A percentile compares a stretch with the other conserved stretches of the same genome.
Conservation (phyloP, 441 rosid genomes). For the Syzygium syzygioides region DNA sequence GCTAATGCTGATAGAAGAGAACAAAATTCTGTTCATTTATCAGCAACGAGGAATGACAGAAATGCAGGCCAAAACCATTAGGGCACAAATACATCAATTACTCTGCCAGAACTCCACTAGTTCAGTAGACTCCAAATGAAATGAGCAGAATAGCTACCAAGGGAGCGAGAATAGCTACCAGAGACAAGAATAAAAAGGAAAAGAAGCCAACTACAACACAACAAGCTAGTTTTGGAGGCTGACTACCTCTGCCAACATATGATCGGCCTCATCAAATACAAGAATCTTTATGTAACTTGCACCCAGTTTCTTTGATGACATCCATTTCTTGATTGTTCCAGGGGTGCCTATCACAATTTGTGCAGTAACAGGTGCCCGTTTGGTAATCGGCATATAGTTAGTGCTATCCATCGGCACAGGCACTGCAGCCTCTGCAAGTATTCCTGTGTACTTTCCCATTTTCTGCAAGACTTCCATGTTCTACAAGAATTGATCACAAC, state of each 20-base stretch:
- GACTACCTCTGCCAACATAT: conserved; percentile 85
- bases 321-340: conserved; percentile 82
- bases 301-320: conserved; percentile 52
- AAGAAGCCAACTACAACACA: neutral
- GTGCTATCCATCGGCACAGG: conserved; percentile 67
- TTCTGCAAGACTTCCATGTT: conserved; percentile 84
- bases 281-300: conserved; percentile 53
- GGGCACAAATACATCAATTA: neutral
- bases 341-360: conserved; percentile 98
- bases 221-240: neutral
- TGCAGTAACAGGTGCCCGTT: conserved; percentile 38
- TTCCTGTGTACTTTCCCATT: conserved; percentile 90
- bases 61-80: neutral
- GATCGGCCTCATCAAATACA: conserved; percentile 99
- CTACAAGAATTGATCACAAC: conserved; percentile 30
- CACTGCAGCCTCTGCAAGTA: conserved; percentile 64
- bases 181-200: neutral
- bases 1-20: neutral
- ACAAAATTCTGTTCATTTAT: neutral
- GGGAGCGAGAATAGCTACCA: neutral
- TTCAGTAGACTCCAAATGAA: neutral
- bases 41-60: neutral
- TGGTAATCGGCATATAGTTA: conserved; percentile 22
- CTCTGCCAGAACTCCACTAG: neutral
- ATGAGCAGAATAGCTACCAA: neutral